A percentile compares a stretch with the other conserved stretches of the same genome.
phyloP scores from a whole-genome alignment of 306 rosid species.

The Gastrolobium villosum region DNA sequence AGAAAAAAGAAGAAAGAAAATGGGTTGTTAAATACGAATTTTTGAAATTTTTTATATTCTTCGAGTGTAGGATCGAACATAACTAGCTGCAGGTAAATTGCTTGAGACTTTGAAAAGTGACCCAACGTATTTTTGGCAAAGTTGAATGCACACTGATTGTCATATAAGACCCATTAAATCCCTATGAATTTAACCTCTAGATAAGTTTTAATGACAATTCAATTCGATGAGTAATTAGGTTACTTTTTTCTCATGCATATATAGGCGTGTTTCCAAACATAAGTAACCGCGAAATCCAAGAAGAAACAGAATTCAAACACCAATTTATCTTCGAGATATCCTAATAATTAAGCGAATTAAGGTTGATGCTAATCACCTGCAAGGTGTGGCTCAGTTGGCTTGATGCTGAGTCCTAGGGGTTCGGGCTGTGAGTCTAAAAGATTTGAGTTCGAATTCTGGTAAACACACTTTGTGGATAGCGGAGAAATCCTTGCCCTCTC shows the following conservation, averaged over 20 bases:
- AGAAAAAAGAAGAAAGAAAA: background rate
- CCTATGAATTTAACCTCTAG: background rate
- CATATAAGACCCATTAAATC: background rate
- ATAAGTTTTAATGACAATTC: background rate
- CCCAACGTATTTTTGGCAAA: slow-evolving; percentile 28
- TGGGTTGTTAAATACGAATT: background rate
- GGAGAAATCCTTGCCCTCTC: too few species aligned
- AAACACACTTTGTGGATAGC: too few species aligned
- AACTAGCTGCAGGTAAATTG: slow-evolving; percentile 8
- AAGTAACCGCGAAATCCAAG: background rate
- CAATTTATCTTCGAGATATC: background rate
- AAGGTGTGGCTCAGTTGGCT: too few species aligned
- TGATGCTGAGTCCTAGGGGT: too few species aligned
- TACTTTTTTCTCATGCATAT: background rate
- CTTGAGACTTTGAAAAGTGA: slow-evolving; percentile 24
- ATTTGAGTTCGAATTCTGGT: too few species aligned
- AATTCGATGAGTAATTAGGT: background rate
- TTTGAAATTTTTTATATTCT: background rate
- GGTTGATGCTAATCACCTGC: background rate
- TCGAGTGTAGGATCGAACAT: background rate
- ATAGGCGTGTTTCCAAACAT: background rate
- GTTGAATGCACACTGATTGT: background rate
- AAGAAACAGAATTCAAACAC: slow-evolving; percentile 13
- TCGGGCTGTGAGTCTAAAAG: too few species aligned
- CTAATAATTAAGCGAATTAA: background rate